Evolutionary conservation across 345 rosid genomes (phyloP), one percentile per base, ranked within the genome.

Genomic region (Camelina neglecta): DNA sequence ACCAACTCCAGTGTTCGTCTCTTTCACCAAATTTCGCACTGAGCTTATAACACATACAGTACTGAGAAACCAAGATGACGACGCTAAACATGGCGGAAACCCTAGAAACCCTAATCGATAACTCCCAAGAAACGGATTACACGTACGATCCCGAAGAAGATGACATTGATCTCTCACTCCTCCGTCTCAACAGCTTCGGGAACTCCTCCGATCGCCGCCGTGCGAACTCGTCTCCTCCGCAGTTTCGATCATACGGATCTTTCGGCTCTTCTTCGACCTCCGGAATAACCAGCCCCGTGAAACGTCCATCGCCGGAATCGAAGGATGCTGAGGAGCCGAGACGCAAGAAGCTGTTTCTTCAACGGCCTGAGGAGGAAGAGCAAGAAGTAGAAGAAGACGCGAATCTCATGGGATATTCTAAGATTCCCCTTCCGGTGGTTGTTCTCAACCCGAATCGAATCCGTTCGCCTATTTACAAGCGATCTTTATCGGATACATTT

Each of bases 131-230:
- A 45, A 3, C 35, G 0, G 66, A 79, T 45, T 67, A 73, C 66
- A 9, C 39, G 12, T 73, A 67, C 78, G 78, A 79, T 45, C 71
- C 65, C 39, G 81, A 72, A 13, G 81, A 73, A 67, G 78, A 73
- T 2, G 73, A 67, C 65, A 78, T 78, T 35, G 77, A 60, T 61
- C 48, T 78, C 15, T 78, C 81, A 11, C 77, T 78, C 51, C 81
- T 78, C 15, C 77, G 77, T 39, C 76, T 78, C 74, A 72, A 78
- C 70, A 78, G 77, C 72, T 72, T 78, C 70, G 81, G 81, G n/a
- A 77, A 38, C 69, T 72, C 72, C 63, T 66, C 69, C 31, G 74
- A 72, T 78, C 77, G 77, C 18, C 69, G 81, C 69, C 81, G 81
- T 21, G 73, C 81, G 68, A 78, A 66, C 42, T 78, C 81, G 0